These are phyloP conservation scores for Pyrenophora teres DNA, from an alignment of 2,329 filamentous ascomycete genomes.

Conservation along the genomic window DNA sequence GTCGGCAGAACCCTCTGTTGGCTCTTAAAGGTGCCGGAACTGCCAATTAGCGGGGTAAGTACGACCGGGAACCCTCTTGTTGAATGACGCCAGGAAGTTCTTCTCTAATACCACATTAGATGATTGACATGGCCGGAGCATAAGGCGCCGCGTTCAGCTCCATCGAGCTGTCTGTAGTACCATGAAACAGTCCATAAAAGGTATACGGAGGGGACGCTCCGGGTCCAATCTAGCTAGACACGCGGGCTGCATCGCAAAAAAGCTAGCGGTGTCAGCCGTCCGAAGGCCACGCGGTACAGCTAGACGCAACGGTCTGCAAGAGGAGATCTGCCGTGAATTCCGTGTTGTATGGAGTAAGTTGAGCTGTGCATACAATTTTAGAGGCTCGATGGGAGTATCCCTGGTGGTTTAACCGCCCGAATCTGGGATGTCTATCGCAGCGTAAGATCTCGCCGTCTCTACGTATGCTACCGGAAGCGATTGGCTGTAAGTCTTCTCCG, in stretches of 20 bases:
- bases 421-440: conserved; percentile 6
- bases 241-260: conserved; percentile 24
- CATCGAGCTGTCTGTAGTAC: conserved; percentile 32
- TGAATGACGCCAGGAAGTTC: conserved; percentile 8
- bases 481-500: no score
- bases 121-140: conserved; percentile 33
- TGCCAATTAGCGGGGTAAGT: conserved; percentile 15
- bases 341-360: conserved; percentile 23
- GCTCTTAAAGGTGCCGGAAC: conserved; percentile 4
- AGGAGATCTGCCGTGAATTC: conserved; percentile 29
- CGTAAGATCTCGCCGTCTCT: not conserved
- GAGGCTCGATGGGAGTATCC: conserved; percentile 5
- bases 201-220: conserved; percentile 21
- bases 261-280: conserved; percentile 16
- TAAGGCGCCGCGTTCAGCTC: conserved; percentile 32
- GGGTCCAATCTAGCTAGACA: conserved; percentile 29
- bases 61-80: conserved; percentile 13
- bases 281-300: conserved; percentile 16
- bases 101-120: conserved; percentile 29
- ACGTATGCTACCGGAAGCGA: no score
- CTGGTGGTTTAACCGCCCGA: conserved; percentile 5
- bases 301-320: conserved; percentile 16
- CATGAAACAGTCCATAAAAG: conserved; percentile 22
- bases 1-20: conserved; percentile 2
- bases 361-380: conserved; percentile 2